Evolutionary conservation across 202 grass and related monocot species (phyloP), one percentile per base, ranked within the genome.

Genomic region (Musa balbisiana): DNA sequence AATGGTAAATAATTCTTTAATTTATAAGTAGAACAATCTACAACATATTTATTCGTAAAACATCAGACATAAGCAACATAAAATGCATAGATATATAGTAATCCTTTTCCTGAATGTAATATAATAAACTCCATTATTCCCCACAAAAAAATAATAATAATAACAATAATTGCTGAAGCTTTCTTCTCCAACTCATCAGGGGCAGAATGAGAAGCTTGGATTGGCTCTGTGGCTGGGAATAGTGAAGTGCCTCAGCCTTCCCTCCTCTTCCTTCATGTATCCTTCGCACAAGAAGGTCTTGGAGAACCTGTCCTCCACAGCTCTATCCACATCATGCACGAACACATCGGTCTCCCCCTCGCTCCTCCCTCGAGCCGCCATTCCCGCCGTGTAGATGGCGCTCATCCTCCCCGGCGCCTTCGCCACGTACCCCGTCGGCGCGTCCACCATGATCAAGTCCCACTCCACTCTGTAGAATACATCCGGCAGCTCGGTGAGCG

Each of bases 361-460:
- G 27, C 64, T 60, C 62, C 92, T 75, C 55, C 67, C 82, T 73
- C 88, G 76, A 1, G 90, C 93, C 49, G 69, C 86, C 76, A 92
- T 62, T 1, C 69, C 90, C 0, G 93, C 85, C 0, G 86, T 81
- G 84, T 97, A 97, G 20, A 97, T 65, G 1, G 93, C 93, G 2
- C 84, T 82, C 93, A 97, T 97, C 80, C 93, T 58, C 0, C 93
- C 90, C 0, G 93, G 93, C 0, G 93, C 80, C 63, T 89, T 76
- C 4, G 82, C 64, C 74, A 79, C 69, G 85, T 87, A 97, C 60
- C 93, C 93, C 0, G 90, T 97, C 13, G 93, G 84, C 24, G 86
- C 87, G 62, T 80, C 79, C 4, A 92, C 82, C 75, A 97, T 78
- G 80, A 97, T 87, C 88, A 97, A 79, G 72, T 97, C 93, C 93